phyloP scores from a whole-genome alignment of 192 early-diverging fungal genomes.

The Phycomyces blakesleeanus region DNA sequence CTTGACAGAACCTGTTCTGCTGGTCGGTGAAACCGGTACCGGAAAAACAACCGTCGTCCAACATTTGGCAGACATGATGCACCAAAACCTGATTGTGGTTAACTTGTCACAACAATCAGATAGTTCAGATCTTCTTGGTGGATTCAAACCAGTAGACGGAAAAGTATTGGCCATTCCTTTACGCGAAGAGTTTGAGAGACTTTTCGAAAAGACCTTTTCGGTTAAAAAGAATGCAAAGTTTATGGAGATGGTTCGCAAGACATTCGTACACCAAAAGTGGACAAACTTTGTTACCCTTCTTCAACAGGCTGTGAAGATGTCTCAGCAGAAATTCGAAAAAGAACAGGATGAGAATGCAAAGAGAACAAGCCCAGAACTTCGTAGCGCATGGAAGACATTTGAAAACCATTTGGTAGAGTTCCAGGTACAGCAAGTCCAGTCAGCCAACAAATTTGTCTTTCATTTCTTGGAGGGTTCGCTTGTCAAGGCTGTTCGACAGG shows the following conservation, averaged over 20 bases:
- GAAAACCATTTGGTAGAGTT: conserved; percentile 58
- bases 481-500: conserved; percentile 81
- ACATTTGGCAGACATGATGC: conserved; percentile 75
- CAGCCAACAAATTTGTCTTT: conserved; percentile 77
- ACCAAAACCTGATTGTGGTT: conserved; percentile 80
- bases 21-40: conserved; percentile 96
- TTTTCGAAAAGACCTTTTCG: conserved; percentile 88
- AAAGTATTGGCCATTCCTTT: conserved; percentile 73
- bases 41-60: conserved; percentile 98
- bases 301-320: conserved; percentile 76
- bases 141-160: conserved; percentile 94
- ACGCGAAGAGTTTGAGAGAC: conserved; percentile 77
- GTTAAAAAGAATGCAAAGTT: conserved; percentile 83
- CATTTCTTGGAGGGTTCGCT: conserved; percentile 92
- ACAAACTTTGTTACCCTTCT: conserved; percentile 71
- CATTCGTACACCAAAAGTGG: conserved; percentile 79
- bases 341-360: conserved; percentile 40
- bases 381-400: conserved; percentile 76
- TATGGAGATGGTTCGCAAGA: conserved; percentile 72
- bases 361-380: conserved; percentile 42
- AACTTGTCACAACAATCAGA: conserved; percentile 98
- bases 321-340: conserved; percentile 53
- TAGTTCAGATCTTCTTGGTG: conserved; percentile 89
- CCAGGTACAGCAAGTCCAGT: conserved; percentile 69
- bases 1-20: conserved; percentile 79